A percentile compares a stretch with the other conserved stretches of the same genome.
These are phyloP conservation scores for Cercophora sp. DNA, from an alignment of 495 filamentous ascomycete genomes.

Conservation along the genomic window DNA sequence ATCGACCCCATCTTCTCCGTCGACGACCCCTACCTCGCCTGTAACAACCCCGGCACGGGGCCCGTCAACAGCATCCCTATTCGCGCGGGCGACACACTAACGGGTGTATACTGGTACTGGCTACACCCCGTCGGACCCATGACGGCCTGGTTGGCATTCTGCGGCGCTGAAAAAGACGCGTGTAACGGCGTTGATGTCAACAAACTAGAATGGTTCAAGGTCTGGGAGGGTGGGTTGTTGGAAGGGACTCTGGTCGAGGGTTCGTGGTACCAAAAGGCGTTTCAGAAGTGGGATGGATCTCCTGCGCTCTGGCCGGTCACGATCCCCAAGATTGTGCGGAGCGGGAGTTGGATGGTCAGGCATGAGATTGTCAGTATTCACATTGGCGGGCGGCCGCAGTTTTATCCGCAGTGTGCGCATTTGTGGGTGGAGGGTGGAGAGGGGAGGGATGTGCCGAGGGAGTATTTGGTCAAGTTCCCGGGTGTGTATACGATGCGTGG, in stretches of 20 bases:
- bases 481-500: constrained; percentile 46
- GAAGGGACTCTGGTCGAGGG: constrained; percentile 45
- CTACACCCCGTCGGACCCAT: constrained; percentile 52
- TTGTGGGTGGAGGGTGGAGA: constrained; percentile 44
- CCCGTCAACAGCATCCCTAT: constrained; percentile 39
- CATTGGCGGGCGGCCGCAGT: constrained; percentile 50
- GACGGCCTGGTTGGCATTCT: constrained; percentile 45
- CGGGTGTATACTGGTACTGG: constrained; percentile 50
- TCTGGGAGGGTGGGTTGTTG: constrained; percentile 49
- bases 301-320: constrained; percentile 46
- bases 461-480: constrained; percentile 46
- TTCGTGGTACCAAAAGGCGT: constrained; percentile 49
- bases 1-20: constrained; percentile 45
- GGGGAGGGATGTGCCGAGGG: constrained; percentile 33
- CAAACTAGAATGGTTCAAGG: constrained; percentile 47
- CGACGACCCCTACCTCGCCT: constrained; percentile 33
- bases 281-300: constrained; percentile 44
- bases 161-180: constrained; percentile 34
- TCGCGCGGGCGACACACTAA: constrained; percentile 38
- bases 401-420: constrained; percentile 55
- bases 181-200: constrained; percentile 40
- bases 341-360: constrained; percentile 49
- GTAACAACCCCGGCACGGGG: constrained; percentile 41
- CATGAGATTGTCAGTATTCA: constrained; percentile 55
- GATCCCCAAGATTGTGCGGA: constrained; percentile 43